Percentiles rank a stretch among this genome's conserved stretches.
These are phyloP conservation scores for Syzygium aqueum DNA, from an alignment of 345 rosid genomes.

Conservation along the genomic window DNA sequence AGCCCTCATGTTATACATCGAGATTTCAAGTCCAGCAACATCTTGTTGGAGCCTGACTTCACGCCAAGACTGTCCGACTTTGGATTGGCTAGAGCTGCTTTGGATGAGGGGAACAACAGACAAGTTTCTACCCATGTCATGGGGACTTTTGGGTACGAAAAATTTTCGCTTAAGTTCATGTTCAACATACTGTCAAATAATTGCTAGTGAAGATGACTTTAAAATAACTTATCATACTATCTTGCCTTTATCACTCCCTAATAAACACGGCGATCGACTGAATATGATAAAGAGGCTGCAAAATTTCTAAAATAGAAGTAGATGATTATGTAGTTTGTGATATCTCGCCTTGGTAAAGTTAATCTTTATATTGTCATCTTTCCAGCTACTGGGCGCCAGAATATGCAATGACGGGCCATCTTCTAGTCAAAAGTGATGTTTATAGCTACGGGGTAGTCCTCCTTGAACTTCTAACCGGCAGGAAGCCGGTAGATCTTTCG, in stretches of 20 bases:
- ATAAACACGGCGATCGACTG: not conserved
- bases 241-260: not conserved
- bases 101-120: constrained; percentile 51
- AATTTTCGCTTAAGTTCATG: not conserved
- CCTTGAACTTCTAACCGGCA: constrained; percentile 61
- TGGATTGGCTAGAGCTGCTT: constrained; percentile 65
- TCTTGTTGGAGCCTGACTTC: constrained; percentile 61
- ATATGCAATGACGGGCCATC: constrained; percentile 76
- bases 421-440: constrained; percentile 66
- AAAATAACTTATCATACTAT: not conserved
- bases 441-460: constrained; percentile 79
- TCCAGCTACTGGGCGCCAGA: constrained; percentile 66
- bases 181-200: not conserved
- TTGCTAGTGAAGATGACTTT: not conserved
- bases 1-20: constrained; percentile 65
- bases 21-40: constrained; percentile 74
- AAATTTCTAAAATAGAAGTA: not conserved
- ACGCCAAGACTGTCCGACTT: constrained; percentile 71
- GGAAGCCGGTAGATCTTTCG: constrained; percentile 62
- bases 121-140: constrained; percentile 64
- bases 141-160: constrained; percentile 77
- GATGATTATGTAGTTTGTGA: not conserved
- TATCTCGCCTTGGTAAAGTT: not conserved
- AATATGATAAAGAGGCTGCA: not conserved
- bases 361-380: not conserved